phyloP scores from a whole-genome alignment of 805 yeast species.

The Torulaspora maleeae region DNA sequence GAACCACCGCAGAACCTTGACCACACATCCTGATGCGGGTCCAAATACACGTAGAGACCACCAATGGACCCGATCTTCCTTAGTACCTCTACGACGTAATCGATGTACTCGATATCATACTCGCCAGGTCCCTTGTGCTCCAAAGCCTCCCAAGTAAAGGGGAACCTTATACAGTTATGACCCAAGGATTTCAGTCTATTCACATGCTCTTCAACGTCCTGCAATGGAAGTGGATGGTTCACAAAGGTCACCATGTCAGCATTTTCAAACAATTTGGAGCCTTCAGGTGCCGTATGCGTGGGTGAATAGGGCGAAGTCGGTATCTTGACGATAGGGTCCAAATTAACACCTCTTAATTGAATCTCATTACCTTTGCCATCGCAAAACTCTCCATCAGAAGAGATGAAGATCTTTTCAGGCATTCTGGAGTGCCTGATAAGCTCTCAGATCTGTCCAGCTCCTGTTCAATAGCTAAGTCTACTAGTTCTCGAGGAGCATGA shows the following conservation, averaged over 20 bases:
- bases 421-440: constrained; percentile 4
- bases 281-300: constrained; percentile 33
- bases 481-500: background rate
- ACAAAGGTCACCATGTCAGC: constrained; percentile 79
- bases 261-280: constrained; percentile 49
- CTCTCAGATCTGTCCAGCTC: background rate
- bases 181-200: constrained; percentile 74
- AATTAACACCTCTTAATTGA: constrained; percentile 70
- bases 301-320: constrained; percentile 55
- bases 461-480: too few relatives aligned
- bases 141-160: constrained; percentile 87
- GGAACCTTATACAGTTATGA: constrained; percentile 68
- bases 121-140: constrained; percentile 84
- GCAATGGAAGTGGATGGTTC: constrained; percentile 73
- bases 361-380: constrained; percentile 55
- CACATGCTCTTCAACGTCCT: constrained; percentile 67
- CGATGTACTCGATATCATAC: constrained; percentile 73
- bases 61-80: constrained; percentile 56
- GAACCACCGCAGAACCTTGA: constrained; percentile 83
- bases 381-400: constrained; percentile 53
- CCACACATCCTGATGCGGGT: constrained; percentile 96
- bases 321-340: constrained; percentile 68
- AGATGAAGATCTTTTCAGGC: constrained; percentile 35
- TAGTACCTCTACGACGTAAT: constrained; percentile 61
- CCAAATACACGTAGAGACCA: constrained; percentile 73